Base-by-base conservation (phyloP, 2,329 filamentous ascomycete genomes). In the Ceratocystis alfenasii region DNA sequence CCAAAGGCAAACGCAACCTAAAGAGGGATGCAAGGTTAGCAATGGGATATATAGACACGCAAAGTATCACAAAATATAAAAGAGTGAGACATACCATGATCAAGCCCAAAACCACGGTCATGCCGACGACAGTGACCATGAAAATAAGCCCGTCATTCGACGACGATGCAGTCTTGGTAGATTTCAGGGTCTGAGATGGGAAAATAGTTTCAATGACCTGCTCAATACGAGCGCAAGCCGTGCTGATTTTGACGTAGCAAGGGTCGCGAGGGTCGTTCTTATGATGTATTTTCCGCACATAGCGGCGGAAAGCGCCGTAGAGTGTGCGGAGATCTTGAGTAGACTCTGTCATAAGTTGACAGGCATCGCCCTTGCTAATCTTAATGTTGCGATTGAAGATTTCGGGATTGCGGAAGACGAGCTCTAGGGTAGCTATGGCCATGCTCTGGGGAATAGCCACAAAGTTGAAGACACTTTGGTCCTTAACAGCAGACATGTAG, bases 381-480 rank as follows among this genome's bases (percentile, higher is more conserved):
- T 99, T 99, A 78, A 99, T 80, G 73, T 96, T 94, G 69, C 83
- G 85, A 74, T 93, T 77, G 74, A 96, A 95, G 67, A 99, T 85
- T 68, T 81, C 81, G 25, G 89, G 88, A 76, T 99, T 99, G 72
- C 89, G 87, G 84, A 97, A 99, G 71, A 93, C 88, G 20, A 90
- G 79, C 71, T 96, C 92, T 53, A 97, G 78, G 0, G 93, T 97
- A 7, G 94, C 93, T 74, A 99, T 96, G 64, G 93, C 94, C 94
- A 99, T 99, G 69, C 86, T 81, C 76, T 99, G 94, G 1, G 94
- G 94, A 69, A 99, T 99, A 66, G 93, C 93, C 61, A 91, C 91
- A 75, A 99, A 99, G 81, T 99, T 99, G 84, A 99, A 99, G 30
- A 96, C 90, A 74, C 90, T 95, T 78, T 99, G 94, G 74, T 99